Conservation (phyloP, 2,329 filamentous ascomycete genomes). For the Pyrenophora seminiperda region DNA sequence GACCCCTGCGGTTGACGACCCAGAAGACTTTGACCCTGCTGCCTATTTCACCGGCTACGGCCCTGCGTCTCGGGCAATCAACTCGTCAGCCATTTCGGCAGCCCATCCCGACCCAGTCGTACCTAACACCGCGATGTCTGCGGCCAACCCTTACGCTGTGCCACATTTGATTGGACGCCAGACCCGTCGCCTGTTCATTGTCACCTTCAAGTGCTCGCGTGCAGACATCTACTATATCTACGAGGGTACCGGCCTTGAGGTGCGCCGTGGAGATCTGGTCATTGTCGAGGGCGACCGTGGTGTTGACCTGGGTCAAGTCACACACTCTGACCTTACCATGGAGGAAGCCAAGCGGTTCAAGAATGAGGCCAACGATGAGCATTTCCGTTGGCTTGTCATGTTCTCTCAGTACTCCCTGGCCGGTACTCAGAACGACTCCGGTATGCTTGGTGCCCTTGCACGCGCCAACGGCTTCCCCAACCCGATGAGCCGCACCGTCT, state of each 20-base stretch:
- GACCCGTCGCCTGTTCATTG: constrained; percentile 69
- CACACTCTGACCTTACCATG: constrained; percentile 84
- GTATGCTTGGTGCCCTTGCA: constrained; percentile 53
- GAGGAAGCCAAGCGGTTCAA: constrained; percentile 86
- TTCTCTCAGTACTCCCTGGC: constrained; percentile 70
- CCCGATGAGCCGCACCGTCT: constrained; percentile 50
- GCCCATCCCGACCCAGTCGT: constrained; percentile 43
- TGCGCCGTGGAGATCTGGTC: constrained; percentile 90
- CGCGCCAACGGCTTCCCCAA: constrained; percentile 42
- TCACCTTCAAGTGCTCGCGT: constrained; percentile 94
- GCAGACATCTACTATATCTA: constrained; percentile 98
- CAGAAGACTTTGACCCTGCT: constrained; percentile 58
- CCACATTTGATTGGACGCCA: constrained; percentile 39
- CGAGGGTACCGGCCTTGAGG: constrained; percentile 88
- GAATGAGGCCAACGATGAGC: constrained; percentile 89
- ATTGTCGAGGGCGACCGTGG: constrained; percentile 98
- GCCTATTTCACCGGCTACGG: constrained; percentile 48
- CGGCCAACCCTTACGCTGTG: constrained; percentile 43
- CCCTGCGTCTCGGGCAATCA: constrained; percentile 43
- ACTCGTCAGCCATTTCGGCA: constrained; percentile 44
- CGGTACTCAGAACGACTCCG: constrained; percentile 52
- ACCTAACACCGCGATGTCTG: constrained; percentile 27
- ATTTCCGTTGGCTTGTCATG: constrained; percentile 99
- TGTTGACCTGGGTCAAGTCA: constrained; percentile 91
- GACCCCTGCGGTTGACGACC: constrained; percentile 57